Evolutionary conservation across 371 early-diverging fungal genomes (phyloP).

Genomic region (Mucor circinelloides): DNA sequence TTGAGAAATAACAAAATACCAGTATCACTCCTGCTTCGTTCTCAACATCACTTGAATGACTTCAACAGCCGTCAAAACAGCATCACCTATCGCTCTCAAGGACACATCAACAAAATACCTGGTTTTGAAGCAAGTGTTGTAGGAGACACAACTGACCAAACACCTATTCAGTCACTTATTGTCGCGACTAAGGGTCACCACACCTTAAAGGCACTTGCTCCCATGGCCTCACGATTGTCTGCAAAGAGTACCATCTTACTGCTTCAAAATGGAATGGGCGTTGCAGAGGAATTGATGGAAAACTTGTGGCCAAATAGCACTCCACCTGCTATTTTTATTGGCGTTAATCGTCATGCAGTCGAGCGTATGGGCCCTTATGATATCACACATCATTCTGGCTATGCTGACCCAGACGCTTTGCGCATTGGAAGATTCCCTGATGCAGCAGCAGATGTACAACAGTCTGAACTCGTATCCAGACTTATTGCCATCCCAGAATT

Average conservation of each 20-base stretch:
- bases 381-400: slow-evolving; percentile 52
- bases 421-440: slow-evolving; percentile 31
- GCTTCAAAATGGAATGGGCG: slow-evolving; percentile 71
- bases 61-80: slow-evolving; percentile 25
- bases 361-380: slow-evolving; percentile 41
- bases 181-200: slow-evolving; percentile 56
- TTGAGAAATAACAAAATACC: slow-evolving; percentile 27
- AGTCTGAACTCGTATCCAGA: slow-evolving; percentile 14
- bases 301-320: slow-evolving; percentile 29
- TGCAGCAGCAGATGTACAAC: not conserved
- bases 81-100: slow-evolving; percentile 28
- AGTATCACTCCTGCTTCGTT: slow-evolving; percentile 40
- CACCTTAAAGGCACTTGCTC: slow-evolving; percentile 43
- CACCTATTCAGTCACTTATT: slow-evolving; percentile 28
- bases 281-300: slow-evolving; percentile 51
- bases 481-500: slow-evolving; percentile 34
- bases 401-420: slow-evolving; percentile 38
- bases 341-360: slow-evolving; percentile 61
- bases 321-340: slow-evolving; percentile 48
- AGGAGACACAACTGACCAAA: not conserved
- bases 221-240: slow-evolving; percentile 39
- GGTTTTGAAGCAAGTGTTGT: slow-evolving; percentile 17
- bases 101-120: not conserved
- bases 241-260: slow-evolving; percentile 49
- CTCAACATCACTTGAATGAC: slow-evolving; percentile 20